Conservation (phyloP, 2,329 filamentous ascomycete genomes). For the Phyllosticta citriasiana region DNA sequence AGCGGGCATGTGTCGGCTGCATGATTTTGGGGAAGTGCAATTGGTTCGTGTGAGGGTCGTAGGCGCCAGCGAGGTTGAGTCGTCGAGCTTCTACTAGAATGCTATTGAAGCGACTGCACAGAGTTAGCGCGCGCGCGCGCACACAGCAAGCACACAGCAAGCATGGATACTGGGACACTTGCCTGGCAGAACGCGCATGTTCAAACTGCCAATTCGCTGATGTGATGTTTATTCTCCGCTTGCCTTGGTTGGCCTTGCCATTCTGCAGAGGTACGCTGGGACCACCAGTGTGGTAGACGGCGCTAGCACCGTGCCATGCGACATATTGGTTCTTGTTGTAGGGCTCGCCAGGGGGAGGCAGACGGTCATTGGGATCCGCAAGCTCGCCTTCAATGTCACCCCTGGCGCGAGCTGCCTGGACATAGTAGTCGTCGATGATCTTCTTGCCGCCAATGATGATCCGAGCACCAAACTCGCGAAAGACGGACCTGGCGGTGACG, state of each 20-base stretch:
- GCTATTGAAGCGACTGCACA: constrained; percentile 71
- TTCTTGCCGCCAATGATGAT: constrained; percentile 87
- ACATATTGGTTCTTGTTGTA: constrained; percentile 99
- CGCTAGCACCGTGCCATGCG: constrained; percentile 93
- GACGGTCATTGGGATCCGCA: constrained; percentile 77
- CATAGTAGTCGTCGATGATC: constrained; percentile 83
- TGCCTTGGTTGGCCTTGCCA: constrained; percentile 64
- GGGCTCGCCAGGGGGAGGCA: constrained; percentile 64
- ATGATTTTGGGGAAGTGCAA: constrained; percentile 81
- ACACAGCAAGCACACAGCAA: constrained; percentile 13
- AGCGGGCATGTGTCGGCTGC: constrained; percentile 79
- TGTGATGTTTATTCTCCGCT: constrained; percentile 78
- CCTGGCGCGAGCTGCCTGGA: constrained; percentile 60
- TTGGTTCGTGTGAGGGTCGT: constrained; percentile 87
- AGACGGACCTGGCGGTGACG: constrained; percentile 91
- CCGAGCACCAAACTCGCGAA: constrained; percentile 87
- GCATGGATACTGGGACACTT: constrained; percentile 23
- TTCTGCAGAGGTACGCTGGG: constrained; percentile 66
- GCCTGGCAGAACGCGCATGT: constrained; percentile 87
- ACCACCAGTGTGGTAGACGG: constrained; percentile 79
- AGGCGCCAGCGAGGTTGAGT: constrained; percentile 64
- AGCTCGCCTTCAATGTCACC: constrained; percentile 81
- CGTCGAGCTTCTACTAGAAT: constrained; percentile 58
- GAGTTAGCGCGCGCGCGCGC: background rate
- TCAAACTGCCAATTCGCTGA: constrained; percentile 95